Conservation (phyloP, 2,329 filamentous ascomycete species). For the Didymella sp. region DNA sequence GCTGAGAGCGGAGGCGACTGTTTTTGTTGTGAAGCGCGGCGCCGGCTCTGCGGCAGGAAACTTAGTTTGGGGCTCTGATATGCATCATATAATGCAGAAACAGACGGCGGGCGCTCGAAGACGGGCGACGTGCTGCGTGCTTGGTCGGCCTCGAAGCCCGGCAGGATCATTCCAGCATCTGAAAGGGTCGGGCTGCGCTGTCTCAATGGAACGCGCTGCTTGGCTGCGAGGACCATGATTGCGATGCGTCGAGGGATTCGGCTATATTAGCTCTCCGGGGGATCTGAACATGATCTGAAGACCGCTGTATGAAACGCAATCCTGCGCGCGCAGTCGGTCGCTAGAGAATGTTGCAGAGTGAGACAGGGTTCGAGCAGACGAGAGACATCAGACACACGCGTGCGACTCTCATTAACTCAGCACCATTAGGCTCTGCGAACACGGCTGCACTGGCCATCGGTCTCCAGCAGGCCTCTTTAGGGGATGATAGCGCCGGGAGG, state of each 20-base stretch:
- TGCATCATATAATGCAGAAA: slow-evolving; percentile 39
- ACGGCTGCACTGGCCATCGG: slow-evolving; percentile 18
- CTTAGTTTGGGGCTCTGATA: slow-evolving; percentile 38
- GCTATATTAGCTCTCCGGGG: slow-evolving; percentile 32
- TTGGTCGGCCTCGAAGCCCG: slow-evolving; percentile 56
- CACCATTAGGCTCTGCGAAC: slow-evolving; percentile 16
- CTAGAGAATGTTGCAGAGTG: slow-evolving; percentile 13
- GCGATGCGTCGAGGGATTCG: slow-evolving; percentile 20
- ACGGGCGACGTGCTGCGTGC: slow-evolving; percentile 60
- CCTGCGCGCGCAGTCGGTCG: slow-evolving; percentile 10
- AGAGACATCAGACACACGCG: slow-evolving; percentile 17
- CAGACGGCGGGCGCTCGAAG: slow-evolving; percentile 55
- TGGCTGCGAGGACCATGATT: slow-evolving; percentile 33
- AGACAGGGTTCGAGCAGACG: slow-evolving; percentile 12
- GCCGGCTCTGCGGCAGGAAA: slow-evolving; percentile 40
- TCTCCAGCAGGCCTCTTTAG: slow-evolving; percentile 11
- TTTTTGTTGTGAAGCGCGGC: slow-evolving; percentile 38
- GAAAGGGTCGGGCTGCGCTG: slow-evolving; percentile 73
- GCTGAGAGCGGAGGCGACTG: slow-evolving; percentile 43
- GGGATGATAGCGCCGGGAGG: slow-evolving; percentile 20
- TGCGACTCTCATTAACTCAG: slow-evolving; percentile 22
- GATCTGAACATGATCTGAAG: slow-evolving; percentile 29
- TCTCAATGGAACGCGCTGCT: slow-evolving; percentile 26
- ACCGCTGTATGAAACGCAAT: slow-evolving; percentile 6
- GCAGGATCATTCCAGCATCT: slow-evolving; percentile 94